phyloP scores from a whole-genome alignment of 108 stramenopile genomes.

The Bacterosira constricta region DNA sequence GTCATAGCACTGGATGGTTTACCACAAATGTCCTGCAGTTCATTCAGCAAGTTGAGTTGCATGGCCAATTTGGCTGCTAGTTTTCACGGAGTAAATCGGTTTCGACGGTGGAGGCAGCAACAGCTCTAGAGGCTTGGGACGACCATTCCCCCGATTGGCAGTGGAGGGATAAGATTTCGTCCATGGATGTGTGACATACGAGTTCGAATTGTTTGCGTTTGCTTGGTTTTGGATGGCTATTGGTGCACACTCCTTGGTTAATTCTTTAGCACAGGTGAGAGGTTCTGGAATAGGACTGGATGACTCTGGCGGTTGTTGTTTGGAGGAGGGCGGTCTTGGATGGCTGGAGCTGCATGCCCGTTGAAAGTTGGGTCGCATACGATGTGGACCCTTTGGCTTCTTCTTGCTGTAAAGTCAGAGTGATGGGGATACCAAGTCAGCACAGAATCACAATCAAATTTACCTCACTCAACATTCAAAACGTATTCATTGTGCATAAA shows the following conservation, averaged over 20 bases:
- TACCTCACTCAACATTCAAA: background rate
- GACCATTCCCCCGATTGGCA: constrained; percentile 49
- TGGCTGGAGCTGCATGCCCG: background rate
- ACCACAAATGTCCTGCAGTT: constrained; percentile 82
- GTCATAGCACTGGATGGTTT: constrained; percentile 14
- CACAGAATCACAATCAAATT: background rate
- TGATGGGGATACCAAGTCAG: background rate
- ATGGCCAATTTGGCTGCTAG: constrained; percentile 74
- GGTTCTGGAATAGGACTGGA: background rate
- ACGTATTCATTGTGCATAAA: background rate
- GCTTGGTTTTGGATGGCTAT: background rate
- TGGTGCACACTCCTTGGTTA: background rate
- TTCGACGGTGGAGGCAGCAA: constrained; percentile 53
- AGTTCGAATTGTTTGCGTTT: constrained; percentile 55
- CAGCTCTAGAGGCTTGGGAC: constrained; percentile 38
- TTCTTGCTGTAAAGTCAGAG: constrained; percentile 19
- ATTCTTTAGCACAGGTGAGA: background rate
- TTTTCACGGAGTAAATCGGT: constrained; percentile 58
- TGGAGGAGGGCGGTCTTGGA: no score
- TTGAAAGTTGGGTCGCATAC: constrained; percentile 28
- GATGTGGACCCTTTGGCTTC: constrained; percentile 28
- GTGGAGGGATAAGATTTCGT: constrained; percentile 51
- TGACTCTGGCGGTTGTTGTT: no score
- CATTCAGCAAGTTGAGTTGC: constrained; percentile 70
- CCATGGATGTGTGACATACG: constrained; percentile 47